A percentile compares a stretch with the other conserved stretches of the same genome.
Evolutionary conservation across 2,329 filamentous ascomycete species (phyloP).

Genomic region (Corinectria fuckeliana): DNA sequence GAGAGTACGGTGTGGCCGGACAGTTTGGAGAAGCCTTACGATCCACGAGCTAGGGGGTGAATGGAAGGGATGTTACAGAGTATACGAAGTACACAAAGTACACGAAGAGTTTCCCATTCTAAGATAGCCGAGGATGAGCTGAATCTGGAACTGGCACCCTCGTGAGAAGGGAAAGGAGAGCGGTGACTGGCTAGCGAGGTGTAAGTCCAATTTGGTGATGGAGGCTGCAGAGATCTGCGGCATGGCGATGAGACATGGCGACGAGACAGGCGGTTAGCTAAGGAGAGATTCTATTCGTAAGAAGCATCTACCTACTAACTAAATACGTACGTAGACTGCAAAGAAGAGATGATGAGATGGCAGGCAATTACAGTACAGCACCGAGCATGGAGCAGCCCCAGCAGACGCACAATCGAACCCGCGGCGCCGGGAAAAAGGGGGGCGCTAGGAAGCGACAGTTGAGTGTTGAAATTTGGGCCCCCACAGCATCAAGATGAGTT

Average conservation of each 20-base stretch:
- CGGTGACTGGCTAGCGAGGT: background rate
- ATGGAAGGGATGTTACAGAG: background rate
- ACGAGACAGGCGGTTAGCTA: constrained; percentile 1
- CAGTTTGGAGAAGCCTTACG: background rate
- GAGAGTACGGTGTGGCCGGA: background rate
- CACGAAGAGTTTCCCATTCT: background rate
- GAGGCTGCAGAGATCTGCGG: constrained; percentile 8
- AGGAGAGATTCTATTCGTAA: constrained; percentile 8
- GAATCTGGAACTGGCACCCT: background rate
- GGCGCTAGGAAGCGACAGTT: constrained; percentile 25
- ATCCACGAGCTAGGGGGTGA: background rate
- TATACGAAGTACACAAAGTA: background rate
- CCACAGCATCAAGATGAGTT: constrained; percentile 37
- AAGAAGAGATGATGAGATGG: constrained; percentile 3
- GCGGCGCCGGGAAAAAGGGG: constrained; percentile 34
- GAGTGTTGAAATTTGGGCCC: constrained; percentile 34
- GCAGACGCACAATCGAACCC: constrained; percentile 27
- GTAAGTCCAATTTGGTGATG: background rate
- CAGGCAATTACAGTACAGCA: constrained; percentile 16
- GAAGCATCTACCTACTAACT: no score
- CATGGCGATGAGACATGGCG: constrained; percentile 9
- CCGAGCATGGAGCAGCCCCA: constrained; percentile 23
- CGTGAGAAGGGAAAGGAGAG: background rate
- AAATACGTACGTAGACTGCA: no score
- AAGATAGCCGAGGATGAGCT: background rate